phyloP scores from a whole-genome alignment of 805 yeast species.

The Starmerella asiatica region DNA sequence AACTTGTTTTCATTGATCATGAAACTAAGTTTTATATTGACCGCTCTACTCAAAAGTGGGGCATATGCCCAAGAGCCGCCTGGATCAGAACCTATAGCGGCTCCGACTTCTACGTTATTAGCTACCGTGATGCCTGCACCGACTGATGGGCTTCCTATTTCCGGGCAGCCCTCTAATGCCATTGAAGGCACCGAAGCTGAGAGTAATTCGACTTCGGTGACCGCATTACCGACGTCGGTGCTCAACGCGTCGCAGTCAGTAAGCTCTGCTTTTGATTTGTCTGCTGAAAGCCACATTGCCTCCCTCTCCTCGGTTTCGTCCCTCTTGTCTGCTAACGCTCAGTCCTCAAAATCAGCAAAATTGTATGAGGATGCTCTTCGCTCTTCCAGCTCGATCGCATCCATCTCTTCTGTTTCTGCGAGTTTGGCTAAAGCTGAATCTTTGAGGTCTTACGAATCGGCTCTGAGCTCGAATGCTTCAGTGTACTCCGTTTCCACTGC shows the following conservation, averaged over 20 bases:
- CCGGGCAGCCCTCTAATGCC: too few relatives aligned
- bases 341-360: neutral
- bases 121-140: too few relatives aligned
- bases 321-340: neutral
- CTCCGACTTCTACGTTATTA: too few relatives aligned
- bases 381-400: neutral
- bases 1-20: neutral
- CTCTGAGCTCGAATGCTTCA: neutral
- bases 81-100: too few relatives aligned
- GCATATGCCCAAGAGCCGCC: neutral
- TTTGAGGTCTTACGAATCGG: neutral
- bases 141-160: too few relatives aligned
- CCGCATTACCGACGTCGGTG: too few relatives aligned
- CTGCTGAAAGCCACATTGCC: neutral
- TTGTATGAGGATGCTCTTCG: neutral
- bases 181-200: too few relatives aligned
- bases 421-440: neutral
- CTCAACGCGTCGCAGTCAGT: too few relatives aligned
- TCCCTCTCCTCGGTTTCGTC: neutral
- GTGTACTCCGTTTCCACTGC: neutral
- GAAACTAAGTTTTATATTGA: neutral
- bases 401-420: neutral
- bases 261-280: too few relatives aligned
- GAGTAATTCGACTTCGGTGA: too few relatives aligned
- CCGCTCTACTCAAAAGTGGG: neutral